phyloP scores from a whole-genome alignment of 305 asterid genomes.

The Galium porrigens region DNA sequence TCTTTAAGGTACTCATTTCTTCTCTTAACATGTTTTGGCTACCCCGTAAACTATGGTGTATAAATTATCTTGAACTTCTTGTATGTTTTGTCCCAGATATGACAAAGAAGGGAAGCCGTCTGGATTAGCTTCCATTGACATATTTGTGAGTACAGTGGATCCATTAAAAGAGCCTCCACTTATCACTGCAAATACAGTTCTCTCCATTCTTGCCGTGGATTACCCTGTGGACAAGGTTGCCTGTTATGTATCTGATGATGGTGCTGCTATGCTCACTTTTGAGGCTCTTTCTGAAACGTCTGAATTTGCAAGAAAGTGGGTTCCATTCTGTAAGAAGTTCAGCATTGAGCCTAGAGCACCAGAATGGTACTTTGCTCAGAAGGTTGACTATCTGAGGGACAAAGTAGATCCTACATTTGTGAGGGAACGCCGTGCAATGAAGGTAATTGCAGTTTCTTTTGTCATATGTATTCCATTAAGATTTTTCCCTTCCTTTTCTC shows the following conservation, averaged over 20 bases:
- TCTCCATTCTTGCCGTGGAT: conserved; percentile 87
- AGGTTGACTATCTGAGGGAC: conserved; percentile 80
- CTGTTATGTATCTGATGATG: conserved; percentile 95
- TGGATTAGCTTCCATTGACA: conserved; percentile 57
- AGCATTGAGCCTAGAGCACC: conserved; percentile 93
- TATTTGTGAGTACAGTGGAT: conserved; percentile 93
- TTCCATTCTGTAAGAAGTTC: conserved; percentile 86
- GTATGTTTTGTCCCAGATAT: conserved; percentile 41
- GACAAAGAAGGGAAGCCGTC: conserved; percentile 93
- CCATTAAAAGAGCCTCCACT: conserved; percentile 97
- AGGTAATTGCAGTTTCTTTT: conserved; percentile 34
- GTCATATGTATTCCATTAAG: neutral
- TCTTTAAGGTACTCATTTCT: conserved; percentile 50
- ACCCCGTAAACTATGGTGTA: neutral
- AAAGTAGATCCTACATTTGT: conserved; percentile 84
- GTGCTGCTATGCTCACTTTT: conserved; percentile 98
- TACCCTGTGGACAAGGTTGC: conserved; percentile 88
- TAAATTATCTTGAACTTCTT: conserved; percentile 1
- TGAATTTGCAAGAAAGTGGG: conserved; percentile 94
- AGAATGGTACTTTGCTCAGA: conserved; percentile 79
- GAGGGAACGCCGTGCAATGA: conserved; percentile 95
- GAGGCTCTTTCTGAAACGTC: conserved; percentile 97
- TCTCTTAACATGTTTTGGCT: conserved; percentile 1
- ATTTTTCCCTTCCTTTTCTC: neutral
- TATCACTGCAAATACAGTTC: conserved; percentile 91